These are phyloP conservation scores for Chlorociboria aeruginascens DNA, from an alignment of 495 filamentous ascomycete species.

Conservation along the genomic window DNA sequence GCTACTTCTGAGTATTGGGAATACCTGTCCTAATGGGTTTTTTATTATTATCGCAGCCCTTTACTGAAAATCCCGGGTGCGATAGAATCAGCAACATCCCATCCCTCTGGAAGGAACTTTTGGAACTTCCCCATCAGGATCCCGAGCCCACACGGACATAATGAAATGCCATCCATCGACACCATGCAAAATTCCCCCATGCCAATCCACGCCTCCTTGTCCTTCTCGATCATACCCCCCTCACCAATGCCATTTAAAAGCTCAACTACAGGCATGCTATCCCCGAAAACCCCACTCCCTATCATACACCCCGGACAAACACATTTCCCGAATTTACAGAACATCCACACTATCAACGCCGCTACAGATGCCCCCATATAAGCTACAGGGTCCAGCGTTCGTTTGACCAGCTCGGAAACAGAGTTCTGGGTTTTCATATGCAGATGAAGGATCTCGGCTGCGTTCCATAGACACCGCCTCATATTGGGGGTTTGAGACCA, in stretches of 20 bases:
- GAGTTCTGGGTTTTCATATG: background rate
- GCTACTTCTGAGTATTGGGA: too few species aligned
- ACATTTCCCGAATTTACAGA: background rate
- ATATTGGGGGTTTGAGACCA: slow-evolving; percentile 5
- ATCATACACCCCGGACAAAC: slow-evolving; percentile 2
- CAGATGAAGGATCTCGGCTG: slow-evolving; percentile 5
- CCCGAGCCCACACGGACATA: slow-evolving; percentile 9
- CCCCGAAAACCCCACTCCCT: background rate
- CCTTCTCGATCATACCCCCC: background rate
- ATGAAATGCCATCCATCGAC: slow-evolving; percentile 3
- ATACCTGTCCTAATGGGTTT: too few species aligned
- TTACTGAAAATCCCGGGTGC: slow-evolving; percentile 6
- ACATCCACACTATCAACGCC: slow-evolving; percentile 11
- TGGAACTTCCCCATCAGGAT: slow-evolving; percentile 5
- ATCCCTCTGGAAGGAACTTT: slow-evolving; percentile 5
- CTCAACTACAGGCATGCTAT: background rate
- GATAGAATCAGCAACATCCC: slow-evolving; percentile 10
- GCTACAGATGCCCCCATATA: slow-evolving; percentile 4
- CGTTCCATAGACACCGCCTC: slow-evolving; percentile 7
- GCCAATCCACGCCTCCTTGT: slow-evolving; percentile 10
- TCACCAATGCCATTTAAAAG: slow-evolving; percentile 2
- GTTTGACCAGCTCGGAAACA: background rate
- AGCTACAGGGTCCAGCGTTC: slow-evolving; percentile 9
- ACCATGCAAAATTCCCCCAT: background rate
- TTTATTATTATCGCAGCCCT: too few species aligned